Evolutionary conservation across 1,284 basidiomycete species (phyloP).

Genomic region (Boletus sp.): DNA sequence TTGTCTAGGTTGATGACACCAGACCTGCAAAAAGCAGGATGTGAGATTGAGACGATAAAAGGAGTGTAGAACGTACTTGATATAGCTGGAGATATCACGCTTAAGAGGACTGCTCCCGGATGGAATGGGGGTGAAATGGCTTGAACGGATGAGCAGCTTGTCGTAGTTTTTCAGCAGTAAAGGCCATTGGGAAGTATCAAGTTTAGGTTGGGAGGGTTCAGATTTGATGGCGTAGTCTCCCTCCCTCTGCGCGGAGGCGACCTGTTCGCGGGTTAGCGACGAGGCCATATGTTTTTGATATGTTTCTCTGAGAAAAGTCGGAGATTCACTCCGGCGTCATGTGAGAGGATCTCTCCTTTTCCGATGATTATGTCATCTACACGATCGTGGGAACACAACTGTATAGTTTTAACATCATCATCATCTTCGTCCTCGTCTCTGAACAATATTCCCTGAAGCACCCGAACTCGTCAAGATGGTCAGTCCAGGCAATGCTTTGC

Average conservation of each 20-base stretch:
- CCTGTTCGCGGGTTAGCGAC: conserved; percentile 59
- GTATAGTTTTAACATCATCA: conserved; percentile 39
- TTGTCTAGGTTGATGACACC: conserved; percentile 99
- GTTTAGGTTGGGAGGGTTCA: conserved; percentile 67
- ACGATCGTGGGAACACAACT: conserved; percentile 32
- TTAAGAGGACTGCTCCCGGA: conserved; percentile 89
- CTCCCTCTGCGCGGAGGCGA: conserved; percentile 67
- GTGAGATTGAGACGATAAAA: conserved; percentile 7
- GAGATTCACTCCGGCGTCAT: background rate
- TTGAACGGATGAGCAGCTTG: conserved; percentile 90
- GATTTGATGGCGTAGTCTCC: conserved; percentile 87
- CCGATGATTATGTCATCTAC: conserved; percentile 15
- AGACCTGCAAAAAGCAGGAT: conserved; percentile 52
- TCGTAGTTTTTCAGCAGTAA: conserved; percentile 99
- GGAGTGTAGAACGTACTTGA: conserved; percentile 61
- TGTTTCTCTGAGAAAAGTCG: background rate
- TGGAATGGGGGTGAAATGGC: conserved; percentile 98
- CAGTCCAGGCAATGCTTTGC: conserved; percentile 76
- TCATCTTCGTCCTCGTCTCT: conserved; percentile 1
- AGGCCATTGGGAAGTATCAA: conserved; percentile 98
- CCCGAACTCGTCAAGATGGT: conserved; percentile 55
- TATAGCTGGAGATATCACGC: conserved; percentile 87
- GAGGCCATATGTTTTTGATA: conserved; percentile 32
- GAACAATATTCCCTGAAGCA: background rate
- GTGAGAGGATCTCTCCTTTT: conserved; percentile 17